These are phyloP conservation scores for Penicillium egyptiacum DNA, from an alignment of 495 filamentous ascomycete genomes.

Conservation along the genomic window DNA sequence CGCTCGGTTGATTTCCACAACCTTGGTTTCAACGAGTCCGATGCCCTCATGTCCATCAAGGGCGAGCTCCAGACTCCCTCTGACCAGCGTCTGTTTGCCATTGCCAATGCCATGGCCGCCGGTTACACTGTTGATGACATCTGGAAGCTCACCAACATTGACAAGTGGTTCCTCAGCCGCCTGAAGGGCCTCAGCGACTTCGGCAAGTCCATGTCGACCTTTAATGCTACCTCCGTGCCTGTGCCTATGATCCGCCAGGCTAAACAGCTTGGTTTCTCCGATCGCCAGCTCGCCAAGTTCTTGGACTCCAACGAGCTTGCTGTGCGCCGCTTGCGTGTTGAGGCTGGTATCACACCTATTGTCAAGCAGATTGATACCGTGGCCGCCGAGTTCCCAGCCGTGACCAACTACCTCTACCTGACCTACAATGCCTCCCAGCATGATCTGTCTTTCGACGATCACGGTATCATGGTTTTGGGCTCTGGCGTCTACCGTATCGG, in stretches of 20 bases:
- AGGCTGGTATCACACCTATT: conserved; percentile 80
- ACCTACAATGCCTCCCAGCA: conserved; percentile 92
- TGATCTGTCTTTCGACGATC: conserved; percentile 81
- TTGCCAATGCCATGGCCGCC: conserved; percentile 94
- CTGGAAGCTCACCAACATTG: conserved; percentile 94
- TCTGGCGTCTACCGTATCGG: conserved; percentile 98
- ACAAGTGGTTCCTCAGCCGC: conserved; percentile 81
- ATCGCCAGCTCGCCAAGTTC: conserved; percentile 91
- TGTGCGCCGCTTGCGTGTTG: conserved; percentile 74
- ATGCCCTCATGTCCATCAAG: conserved; percentile 92
- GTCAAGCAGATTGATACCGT: conserved; percentile 99
- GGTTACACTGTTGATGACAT: conserved; percentile 95
- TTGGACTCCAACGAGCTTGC: conserved; percentile 90
- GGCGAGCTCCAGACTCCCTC: conserved; percentile 95
- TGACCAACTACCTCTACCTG: conserved; percentile 95
- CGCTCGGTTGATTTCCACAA: conserved; percentile 93
- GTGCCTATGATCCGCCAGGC: conserved; percentile 68
- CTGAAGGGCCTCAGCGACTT: conserved; percentile 91
- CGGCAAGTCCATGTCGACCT: conserved; percentile 69
- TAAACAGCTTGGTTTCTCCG: conserved; percentile 91
- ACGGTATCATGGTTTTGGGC: conserved; percentile 92
- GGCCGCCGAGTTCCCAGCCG: conserved; percentile 92
- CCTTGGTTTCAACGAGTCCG: conserved; percentile 89
- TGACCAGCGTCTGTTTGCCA: conserved; percentile 94
- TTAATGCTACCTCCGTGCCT: conserved; percentile 68